phyloP scores from a whole-genome alignment of 805 yeast species.

The Saccharomycopsis capsularis region DNA sequence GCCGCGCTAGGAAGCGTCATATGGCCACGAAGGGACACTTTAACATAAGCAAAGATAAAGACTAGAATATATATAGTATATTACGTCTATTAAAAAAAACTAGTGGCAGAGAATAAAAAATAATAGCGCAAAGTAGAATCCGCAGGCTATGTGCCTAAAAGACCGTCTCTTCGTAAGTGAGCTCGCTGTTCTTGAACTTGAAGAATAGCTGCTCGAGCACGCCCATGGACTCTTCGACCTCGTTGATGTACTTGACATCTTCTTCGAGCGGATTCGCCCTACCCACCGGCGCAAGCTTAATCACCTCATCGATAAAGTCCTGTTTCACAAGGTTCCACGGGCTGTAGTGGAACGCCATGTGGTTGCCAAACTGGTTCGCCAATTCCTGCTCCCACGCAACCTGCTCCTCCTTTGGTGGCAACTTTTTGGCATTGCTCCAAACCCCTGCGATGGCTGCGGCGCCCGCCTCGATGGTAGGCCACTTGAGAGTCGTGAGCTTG shows the following conservation, averaged over 20 bases:
- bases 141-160: background rate
- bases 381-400: constrained; percentile 28
- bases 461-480: constrained; percentile 43
- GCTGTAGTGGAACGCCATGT: constrained; percentile 17
- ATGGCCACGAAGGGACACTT: no score
- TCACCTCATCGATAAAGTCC: constrained; percentile 28
- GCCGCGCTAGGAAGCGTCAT: no score
- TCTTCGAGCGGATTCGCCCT: constrained; percentile 30
- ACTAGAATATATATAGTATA: no score
- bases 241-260: constrained; percentile 3
- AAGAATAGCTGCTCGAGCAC: constrained; percentile 9
- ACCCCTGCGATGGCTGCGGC: constrained; percentile 56
- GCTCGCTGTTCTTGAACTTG: constrained; percentile 12
- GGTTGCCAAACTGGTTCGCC: constrained; percentile 6
- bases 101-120: no score
- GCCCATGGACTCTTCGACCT: constrained; percentile 2
- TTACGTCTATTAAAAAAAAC: no score
- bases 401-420: constrained; percentile 39
- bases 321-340: constrained; percentile 24
- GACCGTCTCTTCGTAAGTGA: constrained; percentile 15
- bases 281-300: constrained; percentile 26
- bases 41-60: no score
- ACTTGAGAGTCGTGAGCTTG: constrained; percentile 36
- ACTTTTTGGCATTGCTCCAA: constrained; percentile 36
- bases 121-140: no score